Base-by-base conservation (phyloP, 129 eudicot genomes). In the Helianthus tuberosus region DNA sequence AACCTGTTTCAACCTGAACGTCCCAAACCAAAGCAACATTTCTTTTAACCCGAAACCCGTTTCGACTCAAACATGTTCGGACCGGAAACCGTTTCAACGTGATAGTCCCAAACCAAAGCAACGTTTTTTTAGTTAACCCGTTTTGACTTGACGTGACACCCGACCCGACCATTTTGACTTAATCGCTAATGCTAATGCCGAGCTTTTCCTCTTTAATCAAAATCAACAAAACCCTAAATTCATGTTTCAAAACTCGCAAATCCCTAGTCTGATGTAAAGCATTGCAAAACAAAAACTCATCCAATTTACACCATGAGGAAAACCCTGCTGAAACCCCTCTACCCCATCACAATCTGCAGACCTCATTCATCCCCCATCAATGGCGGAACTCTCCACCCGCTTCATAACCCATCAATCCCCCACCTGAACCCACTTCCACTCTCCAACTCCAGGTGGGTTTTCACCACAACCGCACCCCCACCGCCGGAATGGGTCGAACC, bases 401-500 rank as follows among this genome's bases (percentile, higher is more conserved):
- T 39, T 38, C 49, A 14, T 41, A 23, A 23, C 5, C 35, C 61
- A 10, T 59, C 81, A 12, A 73, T 48, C 35, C 80, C 84, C 80
- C 38, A 32, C 64, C 77, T 74, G 17, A 29, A 71, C 41, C 53
- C 87, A 57, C 72, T 16, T 76, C 57, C 60, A 29, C 57, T 36
- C 69, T 46, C 79, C 32, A 84, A 46, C 29, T 71, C 65, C 69
- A 81, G 82, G 44, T 80, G 83, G 72, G 76, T 68, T 54, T 85
- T 73, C 77, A 72, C 81, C 75, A 15, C 69, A 20, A 47, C 86
- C 41, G 52, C 88, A 64, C 89, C 78, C 6, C 94, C 96, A 32
- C 97, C 94, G 1, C 96, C 94, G 11, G 99, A 95, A 79, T 95
- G 99, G 99, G 79, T 95, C 3, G 87, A 91, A 61, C 99, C 99